Conservation (phyloP, 2,329 filamentous ascomycete genomes). For the Phaeosphaeria sp. region DNA sequence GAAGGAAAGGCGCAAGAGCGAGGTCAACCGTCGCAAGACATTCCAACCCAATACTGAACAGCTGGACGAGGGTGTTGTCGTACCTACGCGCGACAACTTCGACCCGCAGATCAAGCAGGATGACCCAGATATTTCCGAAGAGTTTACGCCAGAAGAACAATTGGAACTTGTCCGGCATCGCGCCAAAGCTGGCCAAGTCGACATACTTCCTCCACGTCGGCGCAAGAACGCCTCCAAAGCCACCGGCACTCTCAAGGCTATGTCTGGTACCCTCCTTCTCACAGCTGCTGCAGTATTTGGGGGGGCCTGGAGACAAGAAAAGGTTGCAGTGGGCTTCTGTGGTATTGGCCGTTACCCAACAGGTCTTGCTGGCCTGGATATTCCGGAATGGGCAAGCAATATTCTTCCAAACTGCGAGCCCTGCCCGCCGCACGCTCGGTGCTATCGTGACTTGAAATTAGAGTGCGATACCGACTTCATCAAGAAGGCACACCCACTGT, state of each 20-base stretch:
- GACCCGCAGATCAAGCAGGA: conserved; percentile 55
- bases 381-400: conserved; percentile 75
- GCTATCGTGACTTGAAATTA: conserved; percentile 77
- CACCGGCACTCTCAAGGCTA: conserved; percentile 63
- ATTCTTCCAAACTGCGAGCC: conserved; percentile 84
- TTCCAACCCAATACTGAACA: conserved; percentile 52
- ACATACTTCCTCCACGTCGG: conserved; percentile 53
- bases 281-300: conserved; percentile 75
- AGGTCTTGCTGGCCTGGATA: conserved; percentile 64
- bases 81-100: conserved; percentile 64
- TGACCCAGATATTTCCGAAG: conserved; percentile 75
- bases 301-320: conserved; percentile 90
- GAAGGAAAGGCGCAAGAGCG: conserved; percentile 52
- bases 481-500: conserved; percentile 81
- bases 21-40: conserved; percentile 51
- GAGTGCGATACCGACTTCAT: conserved; percentile 89
- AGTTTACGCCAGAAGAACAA: conserved; percentile 89
- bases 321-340: conserved; percentile 95
- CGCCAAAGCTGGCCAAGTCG: conserved; percentile 60
- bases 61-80: conserved; percentile 60
- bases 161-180: conserved; percentile 78
- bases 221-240: conserved; percentile 45
- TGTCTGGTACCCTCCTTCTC: conserved; percentile 73
- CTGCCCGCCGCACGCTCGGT: conserved; percentile 89
- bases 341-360: conserved; percentile 72